A percentile compares a stretch with the other conserved stretches of the same genome.
Evolutionary conservation across 768 basidiomycete species (phyloP).

Genomic region (Tylopilus sp.): DNA sequence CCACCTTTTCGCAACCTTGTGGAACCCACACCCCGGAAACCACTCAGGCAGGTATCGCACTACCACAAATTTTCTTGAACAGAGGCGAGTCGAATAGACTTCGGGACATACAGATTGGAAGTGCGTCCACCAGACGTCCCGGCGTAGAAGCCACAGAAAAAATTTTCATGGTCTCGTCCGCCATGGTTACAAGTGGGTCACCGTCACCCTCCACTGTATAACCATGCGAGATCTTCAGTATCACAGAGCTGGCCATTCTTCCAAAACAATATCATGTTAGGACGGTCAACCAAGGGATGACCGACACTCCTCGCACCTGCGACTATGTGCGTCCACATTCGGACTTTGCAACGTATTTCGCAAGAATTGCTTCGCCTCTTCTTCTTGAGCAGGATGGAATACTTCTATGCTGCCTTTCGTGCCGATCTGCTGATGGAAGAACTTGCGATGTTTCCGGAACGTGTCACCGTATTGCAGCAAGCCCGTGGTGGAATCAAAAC

Average conservation of each 20-base stretch:
- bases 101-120: slow-evolving; percentile 5
- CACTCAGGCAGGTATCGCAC: slow-evolving; percentile 12
- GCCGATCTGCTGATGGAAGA: no score
- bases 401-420: not conserved
- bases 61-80: not conserved
- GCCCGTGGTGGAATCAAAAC: not conserved
- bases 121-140: not conserved
- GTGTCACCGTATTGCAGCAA: slow-evolving; percentile 11
- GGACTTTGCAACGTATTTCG: not conserved
- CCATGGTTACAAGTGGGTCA: slow-evolving; percentile 32
- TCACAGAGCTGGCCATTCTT: slow-evolving; percentile 34
- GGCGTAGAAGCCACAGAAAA: not conserved
- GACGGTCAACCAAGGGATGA: not conserved
- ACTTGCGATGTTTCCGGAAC: not conserved
- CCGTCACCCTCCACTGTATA: slow-evolving; percentile 26
- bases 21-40: not conserved
- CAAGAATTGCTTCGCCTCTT: not conserved
- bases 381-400: slow-evolving; percentile 2
- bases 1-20: not conserved
- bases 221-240: slow-evolving; percentile 35
- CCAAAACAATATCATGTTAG: not conserved
- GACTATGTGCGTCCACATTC: not conserved
- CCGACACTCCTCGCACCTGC: not conserved
- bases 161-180: slow-evolving; percentile 20
- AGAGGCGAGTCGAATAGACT: no score